phyloP scores from a whole-genome alignment of 306 rosid species.

The Casuarina cunninghamiana region DNA sequence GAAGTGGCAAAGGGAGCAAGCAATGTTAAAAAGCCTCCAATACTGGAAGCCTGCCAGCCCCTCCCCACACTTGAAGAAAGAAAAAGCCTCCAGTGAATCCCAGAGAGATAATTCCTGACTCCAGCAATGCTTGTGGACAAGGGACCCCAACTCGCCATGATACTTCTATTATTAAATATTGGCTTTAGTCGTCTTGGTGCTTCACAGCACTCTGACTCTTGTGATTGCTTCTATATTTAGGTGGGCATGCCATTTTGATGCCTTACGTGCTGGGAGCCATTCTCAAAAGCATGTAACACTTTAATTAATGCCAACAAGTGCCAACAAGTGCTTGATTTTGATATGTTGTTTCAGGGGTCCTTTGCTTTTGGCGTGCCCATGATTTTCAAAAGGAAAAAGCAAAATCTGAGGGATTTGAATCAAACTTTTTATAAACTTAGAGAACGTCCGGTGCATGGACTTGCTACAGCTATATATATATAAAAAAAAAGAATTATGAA shows the following conservation, averaged over 20 bases:
- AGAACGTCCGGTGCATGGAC: no score
- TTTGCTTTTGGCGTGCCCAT: neutral
- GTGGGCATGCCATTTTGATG: neutral
- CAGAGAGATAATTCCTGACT: neutral
- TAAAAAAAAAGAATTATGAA: no score
- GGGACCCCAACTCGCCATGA: neutral
- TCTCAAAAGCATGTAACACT: conserved; percentile 11
- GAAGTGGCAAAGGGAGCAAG: neutral
- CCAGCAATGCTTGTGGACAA: conserved; percentile 1
- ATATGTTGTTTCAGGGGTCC: conserved; percentile 4
- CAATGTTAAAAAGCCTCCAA: neutral
- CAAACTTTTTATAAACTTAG: neutral
- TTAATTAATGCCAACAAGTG: neutral
- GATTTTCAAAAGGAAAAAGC: neutral
- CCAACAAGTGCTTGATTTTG: conserved; percentile 16
- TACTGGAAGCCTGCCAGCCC: neutral
- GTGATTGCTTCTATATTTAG: neutral
- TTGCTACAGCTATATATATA: no score
- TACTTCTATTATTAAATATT: neutral
- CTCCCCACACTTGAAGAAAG: neutral
- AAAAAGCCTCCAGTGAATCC: neutral
- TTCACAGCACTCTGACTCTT: neutral
- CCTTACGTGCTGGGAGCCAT: neutral
- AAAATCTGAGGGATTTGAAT: neutral
- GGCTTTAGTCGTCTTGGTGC: neutral